phyloP scores from a whole-genome alignment of 768 basidiomycete genomes.

The Pleurotus tuber-regium region DNA sequence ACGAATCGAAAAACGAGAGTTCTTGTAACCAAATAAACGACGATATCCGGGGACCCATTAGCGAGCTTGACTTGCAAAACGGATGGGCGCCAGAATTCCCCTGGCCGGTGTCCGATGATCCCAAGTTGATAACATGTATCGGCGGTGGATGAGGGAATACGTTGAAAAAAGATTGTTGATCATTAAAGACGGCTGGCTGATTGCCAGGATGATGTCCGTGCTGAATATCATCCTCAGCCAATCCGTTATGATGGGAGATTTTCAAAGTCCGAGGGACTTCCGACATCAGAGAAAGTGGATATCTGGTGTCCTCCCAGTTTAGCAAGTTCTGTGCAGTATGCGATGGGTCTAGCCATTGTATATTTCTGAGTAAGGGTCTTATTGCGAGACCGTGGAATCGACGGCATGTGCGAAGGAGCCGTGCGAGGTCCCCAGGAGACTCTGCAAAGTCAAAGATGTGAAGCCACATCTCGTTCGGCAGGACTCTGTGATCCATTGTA shows the following conservation, averaged over 20 bases:
- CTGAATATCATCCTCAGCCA: conserved; percentile 4
- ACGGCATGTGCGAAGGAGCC: neutral
- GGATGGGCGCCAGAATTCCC: neutral
- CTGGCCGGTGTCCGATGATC: neutral
- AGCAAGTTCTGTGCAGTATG: conserved; percentile 1
- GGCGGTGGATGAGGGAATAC: conserved; percentile 2
- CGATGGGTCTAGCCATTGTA: conserved; percentile 3
- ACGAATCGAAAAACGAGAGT: conserved; percentile 33
- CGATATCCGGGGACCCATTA: conserved; percentile 11
- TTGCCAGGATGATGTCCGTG: neutral
- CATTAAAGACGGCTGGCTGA: neutral
- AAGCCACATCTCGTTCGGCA: conserved; percentile 7
- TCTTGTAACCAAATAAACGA: conserved; percentile 33
- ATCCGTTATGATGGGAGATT: conserved; percentile 1
- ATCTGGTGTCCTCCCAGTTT: neutral
- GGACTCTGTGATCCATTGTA: neutral
- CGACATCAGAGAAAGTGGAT: neutral
- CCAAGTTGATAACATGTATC: neutral
- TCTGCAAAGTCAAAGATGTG: conserved; percentile 2
- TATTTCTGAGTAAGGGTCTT: neutral
- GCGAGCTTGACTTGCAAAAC: neutral
- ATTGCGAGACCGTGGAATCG: neutral
- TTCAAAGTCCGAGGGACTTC: conserved; percentile 3
- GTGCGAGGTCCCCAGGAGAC: neutral
- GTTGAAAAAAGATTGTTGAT: neutral